These are phyloP conservation scores for Aureobasidium musti DNA, from an alignment of 2,329 filamentous ascomycete species.

Conservation along the genomic window DNA sequence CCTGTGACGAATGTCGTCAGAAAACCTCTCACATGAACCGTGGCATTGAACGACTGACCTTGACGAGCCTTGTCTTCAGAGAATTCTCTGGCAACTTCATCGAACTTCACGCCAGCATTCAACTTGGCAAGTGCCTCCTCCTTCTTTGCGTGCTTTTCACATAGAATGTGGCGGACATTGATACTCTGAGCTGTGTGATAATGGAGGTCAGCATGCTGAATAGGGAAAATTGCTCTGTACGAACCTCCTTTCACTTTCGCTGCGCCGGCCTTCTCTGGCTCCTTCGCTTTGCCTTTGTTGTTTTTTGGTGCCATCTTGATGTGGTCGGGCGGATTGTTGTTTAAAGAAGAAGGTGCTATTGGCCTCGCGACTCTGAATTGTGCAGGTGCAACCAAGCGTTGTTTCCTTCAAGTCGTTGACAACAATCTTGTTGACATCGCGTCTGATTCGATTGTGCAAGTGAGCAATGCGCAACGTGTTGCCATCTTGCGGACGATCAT, in stretches of 20 bases:
- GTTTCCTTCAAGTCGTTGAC: neutral
- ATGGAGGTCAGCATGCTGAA: neutral
- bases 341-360: neutral
- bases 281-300: slow-evolving; percentile 34
- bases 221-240: neutral
- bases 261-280: slow-evolving; percentile 38
- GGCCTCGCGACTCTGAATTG: neutral
- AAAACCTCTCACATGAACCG: neutral
- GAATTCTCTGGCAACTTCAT: slow-evolving; percentile 70
- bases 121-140: slow-evolving; percentile 73
- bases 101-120: slow-evolving; percentile 67
- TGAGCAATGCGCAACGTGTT: neutral
- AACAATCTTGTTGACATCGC: neutral
- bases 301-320: slow-evolving; percentile 35
- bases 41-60: slow-evolving; percentile 42
- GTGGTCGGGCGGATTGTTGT: neutral
- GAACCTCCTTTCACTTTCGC: slow-evolving; percentile 52
- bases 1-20: slow-evolving; percentile 48
- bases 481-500: neutral
- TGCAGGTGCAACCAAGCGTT: no score
- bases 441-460: neutral
- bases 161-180: slow-evolving; percentile 75
- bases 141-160: slow-evolving; percentile 75
- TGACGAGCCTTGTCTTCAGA: slow-evolving; percentile 76
- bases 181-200: slow-evolving; percentile 59